phyloP scores from a whole-genome alignment of 2,329 filamentous ascomycete genomes.

The Elsinoe australis region DNA sequence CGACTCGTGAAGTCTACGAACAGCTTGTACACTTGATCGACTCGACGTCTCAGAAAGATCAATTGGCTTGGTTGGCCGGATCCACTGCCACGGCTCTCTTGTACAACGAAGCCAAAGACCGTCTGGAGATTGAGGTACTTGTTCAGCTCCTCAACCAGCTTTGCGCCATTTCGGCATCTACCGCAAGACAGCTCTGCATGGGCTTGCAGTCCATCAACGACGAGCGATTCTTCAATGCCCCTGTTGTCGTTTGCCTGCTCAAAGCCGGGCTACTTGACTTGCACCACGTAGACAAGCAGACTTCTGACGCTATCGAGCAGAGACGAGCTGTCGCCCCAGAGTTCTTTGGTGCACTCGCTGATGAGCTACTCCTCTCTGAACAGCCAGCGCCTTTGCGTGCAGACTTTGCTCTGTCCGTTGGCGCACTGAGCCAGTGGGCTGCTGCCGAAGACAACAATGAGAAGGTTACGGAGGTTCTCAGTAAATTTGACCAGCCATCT shows the following conservation, averaged over 20 bases:
- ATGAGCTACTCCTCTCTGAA: constrained; percentile 70
- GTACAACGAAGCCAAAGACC: constrained; percentile 47
- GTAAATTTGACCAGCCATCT: constrained; percentile 51
- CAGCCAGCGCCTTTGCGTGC: constrained; percentile 70
- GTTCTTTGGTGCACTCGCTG: constrained; percentile 71
- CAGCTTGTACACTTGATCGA: constrained; percentile 49
- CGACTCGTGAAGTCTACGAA: constrained; percentile 52
- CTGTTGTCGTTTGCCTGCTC: constrained; percentile 54
- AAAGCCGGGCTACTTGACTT: constrained; percentile 54
- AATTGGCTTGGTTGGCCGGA: constrained; percentile 48
- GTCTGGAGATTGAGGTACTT: constrained; percentile 56
- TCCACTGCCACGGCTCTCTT: constrained; percentile 40
- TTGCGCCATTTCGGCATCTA: constrained; percentile 53
- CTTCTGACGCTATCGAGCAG: constrained; percentile 64
- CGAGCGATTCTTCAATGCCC: constrained; percentile 55
- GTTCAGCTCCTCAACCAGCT: constrained; percentile 54
- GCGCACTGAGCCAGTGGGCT: constrained; percentile 75
- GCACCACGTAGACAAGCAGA: constrained; percentile 52
- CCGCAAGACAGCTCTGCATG: constrained; percentile 47
- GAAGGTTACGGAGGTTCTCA: constrained; percentile 63
- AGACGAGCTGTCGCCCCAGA: constrained; percentile 66
- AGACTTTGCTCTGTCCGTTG: constrained; percentile 76
- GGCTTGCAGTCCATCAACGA: constrained; percentile 45
- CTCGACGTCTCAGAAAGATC: constrained; percentile 48
- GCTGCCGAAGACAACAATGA: constrained; percentile 60